Base-by-base conservation (phyloP, 805 yeast genomes). In the Candida nemodendra region DNA sequence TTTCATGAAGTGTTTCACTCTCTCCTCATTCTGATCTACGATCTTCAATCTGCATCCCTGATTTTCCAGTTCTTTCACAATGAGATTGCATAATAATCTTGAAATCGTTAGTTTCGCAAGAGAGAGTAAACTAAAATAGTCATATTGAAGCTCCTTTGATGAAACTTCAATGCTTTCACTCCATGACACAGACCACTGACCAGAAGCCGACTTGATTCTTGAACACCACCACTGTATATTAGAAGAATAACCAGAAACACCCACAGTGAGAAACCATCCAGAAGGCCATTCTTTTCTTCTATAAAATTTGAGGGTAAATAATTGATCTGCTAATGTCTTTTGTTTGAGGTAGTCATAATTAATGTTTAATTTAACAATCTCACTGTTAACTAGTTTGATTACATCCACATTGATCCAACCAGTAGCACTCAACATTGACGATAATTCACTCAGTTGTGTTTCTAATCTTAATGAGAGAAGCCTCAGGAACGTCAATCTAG, bases 361-460 rank as follows among this genome's bases (percentile, higher is more conserved):
- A 21, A 66, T 61, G 39, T 64, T 59, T 24, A 77, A 50, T 38
- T 70, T 69, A 8, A 39, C 5, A 15, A 70, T 54, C 53, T 81
- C 89, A 16, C 65, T 66, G 3, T 69, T 66, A 2, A 69, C 62
- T 19, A 84, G 51, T 22, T 62, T 67, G 32, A 84, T 68, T 27
- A 76, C 69, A 27, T 74, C 76, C 46, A 76, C 76, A n/a, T 68
- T 64, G 5, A 76, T 69, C 93, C 93, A 85, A 19, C 81, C 85
- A 0, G 81, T 74, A 0, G 86, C 81, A 25, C 69, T 65, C 38
- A 86, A 71, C 43, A 80, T 69, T 7, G 76, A 71, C 9, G 74
- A 62, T 19, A 81, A 64, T 40, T 80, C 83, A 30, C 68, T 64
- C 39, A 67, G 65, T 37, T 71, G 68, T 3, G 72, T 68, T 24